Percentiles rank a stretch among this genome's conserved stretches.
phyloP scores from a whole-genome alignment of 441 rosid species.

The Populus hybrid region DNA sequence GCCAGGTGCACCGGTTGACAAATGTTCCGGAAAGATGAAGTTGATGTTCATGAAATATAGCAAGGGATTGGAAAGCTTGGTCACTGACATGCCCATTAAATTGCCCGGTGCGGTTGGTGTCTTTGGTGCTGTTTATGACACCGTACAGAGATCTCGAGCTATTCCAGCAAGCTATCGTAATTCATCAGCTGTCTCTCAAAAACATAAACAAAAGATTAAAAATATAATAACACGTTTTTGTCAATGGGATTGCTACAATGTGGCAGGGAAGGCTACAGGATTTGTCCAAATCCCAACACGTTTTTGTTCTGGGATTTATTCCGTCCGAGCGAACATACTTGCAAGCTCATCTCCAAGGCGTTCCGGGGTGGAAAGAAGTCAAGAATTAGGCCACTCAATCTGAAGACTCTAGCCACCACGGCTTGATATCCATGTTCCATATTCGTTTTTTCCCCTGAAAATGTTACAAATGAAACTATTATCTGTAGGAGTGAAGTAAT shows the following conservation, averaged over 20 bases:
- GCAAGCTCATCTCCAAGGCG: slow-evolving; percentile 49
- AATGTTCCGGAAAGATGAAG: slow-evolving; percentile 53
- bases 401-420: slow-evolving; percentile 37
- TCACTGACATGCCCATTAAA: slow-evolving; percentile 26
- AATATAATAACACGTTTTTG: not conserved
- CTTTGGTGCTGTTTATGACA: slow-evolving; percentile 36
- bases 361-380: slow-evolving; percentile 48
- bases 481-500: no score
- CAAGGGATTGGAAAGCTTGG: slow-evolving; percentile 40
- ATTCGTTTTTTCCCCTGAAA: no score
- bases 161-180: slow-evolving; percentile 52
- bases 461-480: not conserved
- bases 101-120: slow-evolving; percentile 31
- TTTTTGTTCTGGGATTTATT: slow-evolving; percentile 66
- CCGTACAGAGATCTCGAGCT: slow-evolving; percentile 40
- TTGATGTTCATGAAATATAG: slow-evolving; percentile 53
- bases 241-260: slow-evolving; percentile 30
- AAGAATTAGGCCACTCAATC: slow-evolving; percentile 44
- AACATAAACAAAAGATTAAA: no score
- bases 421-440: no score
- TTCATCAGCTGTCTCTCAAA: not conserved
- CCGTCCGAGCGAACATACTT: slow-evolving; percentile 54
- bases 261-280: slow-evolving; percentile 33
- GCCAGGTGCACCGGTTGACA: slow-evolving; percentile 35
- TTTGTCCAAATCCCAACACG: slow-evolving; percentile 37